A percentile compares a stretch with the other conserved stretches of the same genome.
These are phyloP conservation scores for Eleusine indica DNA, from an alignment of 176 grass and related monocot species.

Conservation along the genomic window DNA sequence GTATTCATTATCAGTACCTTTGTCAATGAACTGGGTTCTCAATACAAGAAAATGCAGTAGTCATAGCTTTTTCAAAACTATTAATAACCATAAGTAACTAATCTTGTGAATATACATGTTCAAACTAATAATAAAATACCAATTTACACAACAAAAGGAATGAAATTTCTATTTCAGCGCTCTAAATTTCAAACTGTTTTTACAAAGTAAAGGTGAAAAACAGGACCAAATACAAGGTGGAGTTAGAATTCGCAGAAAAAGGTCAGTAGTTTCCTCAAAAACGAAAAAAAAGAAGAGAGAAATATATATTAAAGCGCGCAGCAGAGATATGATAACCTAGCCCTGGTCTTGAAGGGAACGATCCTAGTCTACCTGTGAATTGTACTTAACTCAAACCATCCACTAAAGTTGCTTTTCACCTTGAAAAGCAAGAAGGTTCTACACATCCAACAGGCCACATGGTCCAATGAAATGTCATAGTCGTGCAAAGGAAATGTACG, in stretches of 20 bases:
- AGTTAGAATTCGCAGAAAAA: not conserved
- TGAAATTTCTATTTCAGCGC: not conserved
- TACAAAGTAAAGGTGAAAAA: not conserved
- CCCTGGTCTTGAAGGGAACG: not conserved
- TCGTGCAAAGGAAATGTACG: conserved; percentile 27
- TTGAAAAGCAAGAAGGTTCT: conserved; percentile 46
- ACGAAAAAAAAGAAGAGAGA: not conserved
- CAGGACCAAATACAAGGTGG: not conserved
- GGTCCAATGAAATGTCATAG: conserved; percentile 31
- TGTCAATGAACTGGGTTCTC: not conserved
- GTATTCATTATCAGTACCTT: not conserved
- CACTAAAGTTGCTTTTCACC: conserved; percentile 33
- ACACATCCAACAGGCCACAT: conserved; percentile 30
- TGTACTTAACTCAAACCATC: conserved; percentile 12
- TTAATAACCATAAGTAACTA: conserved; percentile 6
- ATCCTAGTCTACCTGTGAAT: conserved; percentile 28
- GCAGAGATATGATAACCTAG: conserved; percentile 1
- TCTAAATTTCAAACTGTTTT: not conserved
- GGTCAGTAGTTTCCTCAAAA: not conserved
- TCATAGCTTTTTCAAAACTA: conserved; percentile 9
- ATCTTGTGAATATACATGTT: not conserved
- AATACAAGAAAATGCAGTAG: not conserved
- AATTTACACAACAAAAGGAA: not conserved
- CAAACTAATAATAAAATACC: not conserved
- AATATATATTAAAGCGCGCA: not conserved